Evolutionary conservation across 2,329 filamentous ascomycete genomes (phyloP).

Genomic region (Verticillium dahliae): DNA sequence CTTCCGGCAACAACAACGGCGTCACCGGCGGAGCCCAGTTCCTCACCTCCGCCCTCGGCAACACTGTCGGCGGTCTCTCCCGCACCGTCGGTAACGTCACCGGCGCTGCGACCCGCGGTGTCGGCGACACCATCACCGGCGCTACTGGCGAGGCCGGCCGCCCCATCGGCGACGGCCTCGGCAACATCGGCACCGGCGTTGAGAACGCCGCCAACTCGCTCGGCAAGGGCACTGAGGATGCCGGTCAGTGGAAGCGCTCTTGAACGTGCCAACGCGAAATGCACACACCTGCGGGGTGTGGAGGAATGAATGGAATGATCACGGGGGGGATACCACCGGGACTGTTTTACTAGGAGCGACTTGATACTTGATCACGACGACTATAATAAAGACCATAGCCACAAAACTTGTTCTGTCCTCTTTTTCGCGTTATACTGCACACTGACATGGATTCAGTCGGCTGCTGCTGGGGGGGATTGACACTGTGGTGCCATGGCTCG

Average conservation of each 20-base stretch:
- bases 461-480: no score
- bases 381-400: neutral
- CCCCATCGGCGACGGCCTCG: conserved; percentile 48
- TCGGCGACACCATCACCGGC: conserved; percentile 48
- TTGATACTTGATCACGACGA: neutral
- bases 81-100: conserved; percentile 33
- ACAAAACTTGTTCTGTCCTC: no score
- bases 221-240: conserved; percentile 49
- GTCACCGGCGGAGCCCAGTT: conserved; percentile 28
- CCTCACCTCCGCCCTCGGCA: conserved; percentile 32
- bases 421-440: no score
- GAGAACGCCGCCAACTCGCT: conserved; percentile 42
- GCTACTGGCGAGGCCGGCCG: conserved; percentile 47
- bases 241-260: conserved; percentile 47
- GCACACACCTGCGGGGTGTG: no score
- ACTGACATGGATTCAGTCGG: no score
- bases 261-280: neutral
- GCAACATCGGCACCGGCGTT: conserved; percentile 45
- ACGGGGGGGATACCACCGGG: neutral
- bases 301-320: neutral
- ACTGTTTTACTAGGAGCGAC: conserved; percentile 6
- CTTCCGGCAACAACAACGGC: conserved; percentile 9
- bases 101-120: conserved; percentile 47
- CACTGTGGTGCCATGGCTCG: neutral
- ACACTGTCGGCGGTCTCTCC: conserved; percentile 31